Conservation (phyloP, 148 eudicot species). For the Arctostaphylos glauca region DNA sequence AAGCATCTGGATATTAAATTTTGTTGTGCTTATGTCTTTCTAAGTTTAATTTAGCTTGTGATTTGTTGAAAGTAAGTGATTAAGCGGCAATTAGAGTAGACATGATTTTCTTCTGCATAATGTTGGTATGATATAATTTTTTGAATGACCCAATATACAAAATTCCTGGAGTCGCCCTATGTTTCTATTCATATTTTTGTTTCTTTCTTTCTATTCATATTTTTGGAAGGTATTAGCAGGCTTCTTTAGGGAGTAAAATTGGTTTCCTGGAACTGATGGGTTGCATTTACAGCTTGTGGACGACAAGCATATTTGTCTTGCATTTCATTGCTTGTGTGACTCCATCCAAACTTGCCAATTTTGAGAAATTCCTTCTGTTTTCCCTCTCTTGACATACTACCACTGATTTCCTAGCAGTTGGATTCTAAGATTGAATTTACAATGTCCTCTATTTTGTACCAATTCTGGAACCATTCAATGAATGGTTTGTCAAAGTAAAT, state of each 20-base stretch:
- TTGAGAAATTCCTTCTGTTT: neutral
- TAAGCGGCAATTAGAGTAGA: neutral
- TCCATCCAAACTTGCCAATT: neutral
- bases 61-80: neutral
- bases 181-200: neutral
- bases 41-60: neutral
- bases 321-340: neutral
- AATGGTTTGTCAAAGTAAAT: neutral
- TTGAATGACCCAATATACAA: neutral
- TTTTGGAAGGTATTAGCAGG: neutral
- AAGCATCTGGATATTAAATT: neutral
- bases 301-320: neutral
- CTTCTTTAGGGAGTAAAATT: neutral
- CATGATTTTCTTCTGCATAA: neutral
- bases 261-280: neutral
- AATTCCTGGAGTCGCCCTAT: neutral
- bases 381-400: neutral
- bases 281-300: neutral
- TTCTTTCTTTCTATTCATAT: neutral
- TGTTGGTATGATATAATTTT: neutral
- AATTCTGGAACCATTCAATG: neutral
- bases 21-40: neutral
- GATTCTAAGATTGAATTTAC: neutral
- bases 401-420: neutral
- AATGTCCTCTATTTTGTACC: neutral